Percentiles rank a stretch among this genome's conserved stretches.
Conservation (phyloP, 2,329 filamentous ascomycete genomes). For the Colletotrichum chlorophyti region DNA sequence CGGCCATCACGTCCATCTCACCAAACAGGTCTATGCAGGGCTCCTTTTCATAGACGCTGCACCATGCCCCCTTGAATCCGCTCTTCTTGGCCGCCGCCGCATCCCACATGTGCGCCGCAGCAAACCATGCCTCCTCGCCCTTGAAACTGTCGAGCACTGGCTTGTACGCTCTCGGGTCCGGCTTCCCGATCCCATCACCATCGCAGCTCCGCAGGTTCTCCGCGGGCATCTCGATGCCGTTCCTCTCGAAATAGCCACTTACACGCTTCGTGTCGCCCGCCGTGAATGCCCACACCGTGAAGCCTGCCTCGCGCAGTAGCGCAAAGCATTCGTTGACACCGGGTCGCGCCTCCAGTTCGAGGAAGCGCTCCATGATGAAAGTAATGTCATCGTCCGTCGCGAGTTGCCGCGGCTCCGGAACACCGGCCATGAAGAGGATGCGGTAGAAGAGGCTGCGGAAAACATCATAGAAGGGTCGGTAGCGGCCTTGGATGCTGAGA, state of each 20-base stretch:
- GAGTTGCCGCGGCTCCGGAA: conserved; percentile 47
- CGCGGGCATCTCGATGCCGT: conserved; percentile 54
- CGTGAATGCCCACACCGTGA: conserved; percentile 61
- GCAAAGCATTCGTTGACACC: conserved; percentile 49
- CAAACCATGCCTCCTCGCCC: conserved; percentile 57
- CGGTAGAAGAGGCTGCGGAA: conserved; percentile 55
- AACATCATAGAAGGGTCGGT: conserved; percentile 49
- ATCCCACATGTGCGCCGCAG: conserved; percentile 67
- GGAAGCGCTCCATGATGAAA: conserved; percentile 46
- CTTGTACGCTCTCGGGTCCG: conserved; percentile 53
- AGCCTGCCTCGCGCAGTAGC: conserved; percentile 50
- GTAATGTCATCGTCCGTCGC: conserved; percentile 50
- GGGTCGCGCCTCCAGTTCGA: conserved; percentile 42
- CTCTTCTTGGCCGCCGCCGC: conserved; percentile 56
- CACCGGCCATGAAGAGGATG: conserved; percentile 50
- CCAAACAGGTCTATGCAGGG: conserved; percentile 56
- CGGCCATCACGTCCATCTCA: conserved; percentile 57
- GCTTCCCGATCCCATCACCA: conserved; percentile 54
- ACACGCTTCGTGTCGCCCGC: conserved; percentile 58
- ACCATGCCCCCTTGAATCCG: conserved; percentile 62
- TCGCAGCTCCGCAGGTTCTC: conserved; percentile 62
- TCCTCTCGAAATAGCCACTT: conserved; percentile 56
- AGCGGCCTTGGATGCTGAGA: conserved; percentile 50
- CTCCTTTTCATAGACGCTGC: conserved; percentile 59
- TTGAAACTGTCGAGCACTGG: conserved; percentile 49